These are phyloP conservation scores for Hyaloperonospora brassicae DNA, from an alignment of 352 stramenopile genomes.

Conservation along the genomic window DNA sequence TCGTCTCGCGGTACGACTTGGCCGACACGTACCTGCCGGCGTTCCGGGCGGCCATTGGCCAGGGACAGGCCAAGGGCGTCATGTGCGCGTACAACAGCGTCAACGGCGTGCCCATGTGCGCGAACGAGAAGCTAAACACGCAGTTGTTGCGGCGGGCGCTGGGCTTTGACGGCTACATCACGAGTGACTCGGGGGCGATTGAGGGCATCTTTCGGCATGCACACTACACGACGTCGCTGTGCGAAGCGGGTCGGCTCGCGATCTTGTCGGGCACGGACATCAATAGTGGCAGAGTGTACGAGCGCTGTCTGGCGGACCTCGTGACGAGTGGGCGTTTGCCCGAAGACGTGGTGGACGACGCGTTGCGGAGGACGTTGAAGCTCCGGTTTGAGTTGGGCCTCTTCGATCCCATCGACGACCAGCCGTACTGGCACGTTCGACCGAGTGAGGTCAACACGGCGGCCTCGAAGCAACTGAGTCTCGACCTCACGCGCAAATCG, in stretches of 20 bases:
- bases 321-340: constrained; percentile 40
- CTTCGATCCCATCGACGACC: constrained; percentile 84
- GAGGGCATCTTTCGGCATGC: constrained; percentile 66
- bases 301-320: constrained; percentile 60
- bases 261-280: constrained; percentile 81
- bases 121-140: constrained; percentile 71
- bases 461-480: constrained; percentile 48
- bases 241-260: constrained; percentile 47
- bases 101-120: constrained; percentile 91
- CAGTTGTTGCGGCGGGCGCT: constrained; percentile 65
- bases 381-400: constrained; percentile 88
- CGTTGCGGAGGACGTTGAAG: constrained; percentile 59
- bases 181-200: constrained; percentile 91
- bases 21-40: constrained; percentile 88
- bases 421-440: constrained; percentile 71
- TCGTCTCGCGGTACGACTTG: constrained; percentile 87
- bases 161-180: constrained; percentile 92
- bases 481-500: constrained; percentile 75
- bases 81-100: constrained; percentile 97
- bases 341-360: constrained; percentile 47
- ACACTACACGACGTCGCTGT: constrained; percentile 72
- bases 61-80: constrained; percentile 73
- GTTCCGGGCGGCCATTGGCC: constrained; percentile 76
- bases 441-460: constrained; percentile 68
- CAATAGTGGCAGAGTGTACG: constrained; percentile 81